Evolutionary conservation across 148 eudicot genomes (phyloP).

Genomic region (Fallopia convolvulus): DNA sequence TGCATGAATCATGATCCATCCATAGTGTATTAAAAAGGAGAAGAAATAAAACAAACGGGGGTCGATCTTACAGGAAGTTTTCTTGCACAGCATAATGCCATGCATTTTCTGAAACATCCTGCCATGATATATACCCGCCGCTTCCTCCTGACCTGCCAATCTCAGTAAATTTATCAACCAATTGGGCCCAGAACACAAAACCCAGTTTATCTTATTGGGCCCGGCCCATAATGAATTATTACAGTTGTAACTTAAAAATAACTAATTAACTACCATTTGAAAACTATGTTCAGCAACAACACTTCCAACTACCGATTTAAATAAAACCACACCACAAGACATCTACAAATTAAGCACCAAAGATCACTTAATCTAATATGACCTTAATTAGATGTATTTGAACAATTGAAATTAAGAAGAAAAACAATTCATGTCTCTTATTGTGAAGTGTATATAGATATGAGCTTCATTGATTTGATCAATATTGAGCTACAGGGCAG

Average conservation of each 20-base stretch:
- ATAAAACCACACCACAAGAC: background rate
- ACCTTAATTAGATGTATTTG: background rate
- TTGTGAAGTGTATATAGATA: no score
- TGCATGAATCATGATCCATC: background rate
- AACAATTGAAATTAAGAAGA: no score
- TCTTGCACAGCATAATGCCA: slow-evolving; percentile 39
- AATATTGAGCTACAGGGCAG: background rate
- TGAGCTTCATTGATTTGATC: background rate
- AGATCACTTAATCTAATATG: background rate
- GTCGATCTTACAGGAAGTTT: slow-evolving; percentile 22
- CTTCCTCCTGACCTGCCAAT: background rate
- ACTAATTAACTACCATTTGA: background rate
- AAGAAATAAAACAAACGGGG: background rate
- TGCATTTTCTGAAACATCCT: slow-evolving; percentile 47
- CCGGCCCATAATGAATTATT: background rate
- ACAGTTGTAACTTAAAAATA: background rate
- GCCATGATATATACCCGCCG: slow-evolving; percentile 27
- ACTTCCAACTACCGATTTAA: background rate
- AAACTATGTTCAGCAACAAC: background rate
- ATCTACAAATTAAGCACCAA: no score
- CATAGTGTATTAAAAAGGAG: no score
- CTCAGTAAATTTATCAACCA: background rate
- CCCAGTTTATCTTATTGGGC: background rate
- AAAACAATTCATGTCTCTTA: no score
- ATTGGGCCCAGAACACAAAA: background rate